Conservation (phyloP, 352 stramenopile genomes). For the Pythium scleroteichum region DNA sequence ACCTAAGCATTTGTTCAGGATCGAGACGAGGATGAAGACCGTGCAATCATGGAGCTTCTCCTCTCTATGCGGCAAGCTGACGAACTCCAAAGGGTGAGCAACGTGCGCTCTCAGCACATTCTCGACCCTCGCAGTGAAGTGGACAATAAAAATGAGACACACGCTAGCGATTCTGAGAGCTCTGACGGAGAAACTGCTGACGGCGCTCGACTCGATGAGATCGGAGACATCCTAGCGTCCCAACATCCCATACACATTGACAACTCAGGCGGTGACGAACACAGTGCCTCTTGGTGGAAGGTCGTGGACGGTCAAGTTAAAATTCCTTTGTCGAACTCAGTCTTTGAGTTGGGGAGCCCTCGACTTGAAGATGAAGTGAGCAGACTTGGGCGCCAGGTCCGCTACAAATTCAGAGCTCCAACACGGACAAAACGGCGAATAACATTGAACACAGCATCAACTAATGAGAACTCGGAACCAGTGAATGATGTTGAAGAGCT, state of each 20-base stretch:
- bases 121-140: neutral
- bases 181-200: constrained; percentile 23
- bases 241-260: constrained; percentile 30
- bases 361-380: constrained; percentile 25
- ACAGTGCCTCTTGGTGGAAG: constrained; percentile 47
- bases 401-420: no score
- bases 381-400: constrained; percentile 5
- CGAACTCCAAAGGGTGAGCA: constrained; percentile 8
- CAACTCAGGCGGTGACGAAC: neutral
- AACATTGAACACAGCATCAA: neutral
- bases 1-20: constrained; percentile 12
- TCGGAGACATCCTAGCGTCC: constrained; percentile 68
- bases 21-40: constrained; percentile 20
- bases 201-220: constrained; percentile 45
- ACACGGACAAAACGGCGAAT: no score
- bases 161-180: constrained; percentile 1
- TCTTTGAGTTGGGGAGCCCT: constrained; percentile 56
- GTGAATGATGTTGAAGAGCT: constrained; percentile 67
- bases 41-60: constrained; percentile 26
- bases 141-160: constrained; percentile 13
- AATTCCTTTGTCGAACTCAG: constrained; percentile 31
- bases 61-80: constrained; percentile 25
- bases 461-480: constrained; percentile 40
- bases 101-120: constrained; percentile 10
- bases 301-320: constrained; percentile 35